A percentile compares a stretch with the other conserved stretches of the same genome.
Conservation (phyloP, 176 grass and related monocot genomes). For the Alloteropsis semialata region DNA sequence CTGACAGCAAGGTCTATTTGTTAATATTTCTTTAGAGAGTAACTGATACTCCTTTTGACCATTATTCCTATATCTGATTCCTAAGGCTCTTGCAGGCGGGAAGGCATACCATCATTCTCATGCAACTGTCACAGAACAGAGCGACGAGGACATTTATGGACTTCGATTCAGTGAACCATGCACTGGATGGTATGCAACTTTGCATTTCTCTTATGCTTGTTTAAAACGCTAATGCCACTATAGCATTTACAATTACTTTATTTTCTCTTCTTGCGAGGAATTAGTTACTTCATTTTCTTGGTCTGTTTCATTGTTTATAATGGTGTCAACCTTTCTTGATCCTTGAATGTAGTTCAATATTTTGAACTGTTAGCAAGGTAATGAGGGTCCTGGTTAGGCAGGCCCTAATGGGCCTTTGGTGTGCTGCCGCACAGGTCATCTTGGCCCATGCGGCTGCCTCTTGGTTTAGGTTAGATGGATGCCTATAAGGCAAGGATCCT, state of each 20-base stretch:
- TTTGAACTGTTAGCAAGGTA: too few relatives aligned
- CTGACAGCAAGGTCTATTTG: background rate
- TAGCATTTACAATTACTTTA: background rate
- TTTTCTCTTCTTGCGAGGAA: background rate
- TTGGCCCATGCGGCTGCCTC: too few relatives aligned
- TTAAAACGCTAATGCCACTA: slow-evolving; percentile 3
- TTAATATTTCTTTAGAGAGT: too few relatives aligned
- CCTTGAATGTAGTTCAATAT: background rate
- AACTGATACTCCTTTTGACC: background rate
- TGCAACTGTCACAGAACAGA: slow-evolving; percentile 66
- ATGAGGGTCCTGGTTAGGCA: too few relatives aligned
- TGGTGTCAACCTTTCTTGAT: background rate
- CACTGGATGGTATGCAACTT: slow-evolving; percentile 55
- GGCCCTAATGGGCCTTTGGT: too few relatives aligned
- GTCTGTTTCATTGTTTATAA: background rate
- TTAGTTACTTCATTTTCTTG: background rate
- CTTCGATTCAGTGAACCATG: slow-evolving; percentile 66
- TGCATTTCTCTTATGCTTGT: background rate
- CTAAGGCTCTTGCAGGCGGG: slow-evolving; percentile 36
- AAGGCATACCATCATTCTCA: slow-evolving; percentile 75
- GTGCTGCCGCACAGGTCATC: too few relatives aligned
- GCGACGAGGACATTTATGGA: slow-evolving; percentile 76
- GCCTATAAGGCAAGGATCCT: too few relatives aligned
- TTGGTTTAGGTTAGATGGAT: too few relatives aligned
- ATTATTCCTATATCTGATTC: background rate